Evolutionary conservation across 1,284 basidiomycete genomes (phyloP).

Genomic region (Cryptococcus sp.): DNA sequence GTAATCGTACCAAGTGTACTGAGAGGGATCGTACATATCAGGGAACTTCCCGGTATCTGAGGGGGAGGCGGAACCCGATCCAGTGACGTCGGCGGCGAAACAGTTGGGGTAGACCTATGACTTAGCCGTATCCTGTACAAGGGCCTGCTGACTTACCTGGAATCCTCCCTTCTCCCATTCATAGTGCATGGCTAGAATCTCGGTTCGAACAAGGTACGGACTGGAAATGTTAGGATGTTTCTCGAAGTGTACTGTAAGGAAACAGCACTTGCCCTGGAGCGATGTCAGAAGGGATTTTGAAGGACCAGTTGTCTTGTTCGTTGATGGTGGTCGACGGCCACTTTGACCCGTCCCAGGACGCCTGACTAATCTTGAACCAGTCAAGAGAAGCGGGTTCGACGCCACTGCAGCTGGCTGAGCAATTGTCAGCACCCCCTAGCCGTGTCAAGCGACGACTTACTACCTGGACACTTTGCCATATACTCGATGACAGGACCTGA

Average conservation of each 20-base stretch:
- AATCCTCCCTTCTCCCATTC: slow-evolving; percentile 7
- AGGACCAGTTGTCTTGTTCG: slow-evolving; percentile 10
- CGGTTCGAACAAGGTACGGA: slow-evolving; percentile 23
- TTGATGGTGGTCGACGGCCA: slow-evolving; percentile 20
- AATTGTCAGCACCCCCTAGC: background rate
- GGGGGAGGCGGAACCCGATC: slow-evolving; percentile 19
- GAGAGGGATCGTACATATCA: slow-evolving; percentile 14
- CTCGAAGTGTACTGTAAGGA: too few species aligned
- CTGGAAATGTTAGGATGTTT: slow-evolving; percentile 1
- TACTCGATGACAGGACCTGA: slow-evolving; percentile 18
- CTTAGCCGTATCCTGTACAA: slow-evolving; percentile 3
- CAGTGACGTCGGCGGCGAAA: slow-evolving; percentile 23
- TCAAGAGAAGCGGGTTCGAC: slow-evolving; percentile 18
- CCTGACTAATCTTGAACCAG: slow-evolving; percentile 32
- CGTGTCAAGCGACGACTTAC: background rate
- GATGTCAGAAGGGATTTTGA: slow-evolving; percentile 22
- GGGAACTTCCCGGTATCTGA: slow-evolving; percentile 18
- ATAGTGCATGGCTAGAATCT: slow-evolving; percentile 23
- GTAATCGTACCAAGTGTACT: background rate
- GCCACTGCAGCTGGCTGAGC: slow-evolving; percentile 17
- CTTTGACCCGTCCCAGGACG: slow-evolving; percentile 10
- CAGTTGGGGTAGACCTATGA: slow-evolving; percentile 29
- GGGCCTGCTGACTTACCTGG: background rate
- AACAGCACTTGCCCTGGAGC: slow-evolving; percentile 5
- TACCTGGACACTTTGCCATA: slow-evolving; percentile 20